Percentiles rank a stretch among this genome's conserved stretches.
These are phyloP conservation scores for Crataegus laevigata DNA, from an alignment of 306 rosid species.

Conservation along the genomic window DNA sequence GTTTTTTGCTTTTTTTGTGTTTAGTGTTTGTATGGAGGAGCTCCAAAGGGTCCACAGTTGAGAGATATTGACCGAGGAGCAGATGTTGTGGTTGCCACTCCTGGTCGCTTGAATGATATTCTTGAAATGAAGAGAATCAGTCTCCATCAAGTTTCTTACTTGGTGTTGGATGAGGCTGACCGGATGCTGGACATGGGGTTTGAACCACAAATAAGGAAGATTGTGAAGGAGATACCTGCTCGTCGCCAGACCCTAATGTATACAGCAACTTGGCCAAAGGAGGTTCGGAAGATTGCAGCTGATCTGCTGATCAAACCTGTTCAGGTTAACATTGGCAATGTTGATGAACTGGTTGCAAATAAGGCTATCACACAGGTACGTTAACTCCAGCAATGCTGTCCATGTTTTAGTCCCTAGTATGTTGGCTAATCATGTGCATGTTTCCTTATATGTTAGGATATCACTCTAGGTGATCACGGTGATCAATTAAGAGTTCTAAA, in stretches of 20 bases:
- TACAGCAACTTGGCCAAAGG: constrained; percentile 99
- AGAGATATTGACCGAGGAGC: constrained; percentile 90
- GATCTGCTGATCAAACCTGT: constrained; percentile 86
- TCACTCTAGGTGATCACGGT: neutral
- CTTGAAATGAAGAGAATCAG: constrained; percentile 94
- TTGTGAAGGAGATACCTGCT: constrained; percentile 90
- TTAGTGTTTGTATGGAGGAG: constrained; percentile 97
- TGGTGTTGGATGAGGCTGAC: constrained; percentile 96
- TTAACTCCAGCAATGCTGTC: constrained; percentile 10
- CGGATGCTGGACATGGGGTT: constrained; percentile 99
- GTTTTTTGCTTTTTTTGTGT: neutral
- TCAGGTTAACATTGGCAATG: constrained; percentile 96
- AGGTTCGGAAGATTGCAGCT: constrained; percentile 96
- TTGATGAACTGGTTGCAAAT: constrained; percentile 95
- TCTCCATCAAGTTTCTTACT: constrained; percentile 86
- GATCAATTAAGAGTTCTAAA: neutral
- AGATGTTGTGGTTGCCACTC: constrained; percentile 97
- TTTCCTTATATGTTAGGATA: neutral
- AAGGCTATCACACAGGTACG: constrained; percentile 90
- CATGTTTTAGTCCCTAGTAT: neutral
- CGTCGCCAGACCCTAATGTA: constrained; percentile 95
- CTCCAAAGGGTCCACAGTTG: constrained; percentile 98
- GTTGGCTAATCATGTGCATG: neutral
- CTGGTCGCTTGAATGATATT: constrained; percentile 99
- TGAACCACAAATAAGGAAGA: constrained; percentile 97